Base-by-base conservation (phyloP, 1,284 basidiomycete genomes). In the Meira miltonrushii region DNA sequence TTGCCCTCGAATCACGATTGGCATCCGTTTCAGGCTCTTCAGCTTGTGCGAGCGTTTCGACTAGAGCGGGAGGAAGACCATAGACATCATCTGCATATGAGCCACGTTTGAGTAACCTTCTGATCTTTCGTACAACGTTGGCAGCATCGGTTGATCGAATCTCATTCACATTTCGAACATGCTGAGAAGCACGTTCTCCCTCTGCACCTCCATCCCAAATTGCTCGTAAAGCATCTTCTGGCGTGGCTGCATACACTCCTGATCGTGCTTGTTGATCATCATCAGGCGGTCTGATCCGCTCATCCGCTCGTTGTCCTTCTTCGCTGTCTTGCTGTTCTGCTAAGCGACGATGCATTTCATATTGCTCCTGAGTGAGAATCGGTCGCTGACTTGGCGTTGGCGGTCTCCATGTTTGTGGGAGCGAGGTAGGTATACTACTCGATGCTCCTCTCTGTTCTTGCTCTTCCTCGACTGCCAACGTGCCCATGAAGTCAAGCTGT, bases 81-180 rank as follows among this genome's bases (percentile, higher is more conserved):
- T 53, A 53, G 25, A 53, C 50, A 25, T 53, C 50, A 41, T 53
- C 50, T n/a, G 37, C 50, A 13, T 53, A 53, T 41, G 50, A 53
- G 7, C 50, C 50, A 17, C 50, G 50, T 28, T 39, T 41, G 13
- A 53, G 38, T 5, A 39, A 23, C 23, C 19, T 33, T 39, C 50
- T 39, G 19, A 53, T 39, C 28, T 41, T 39, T 13, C 38, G 38
- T 2, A 33, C 13, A 15, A 53, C 38, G 11, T 23, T 39, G 4
- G 21, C 39, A 37, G n/a, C 47, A n/a, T 39, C 37, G 5, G 28
- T 13, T 6, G 19, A 3, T 15, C 37, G 2, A 8, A 33, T 17
- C 7, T 53, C 50, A 17, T 44, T 17, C 28, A 33, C 28, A 17
- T 44, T 8, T 19, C 50, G 5, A 2, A 41, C 28, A 38, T 37